These are phyloP conservation scores for Macroventuria anomochaeta DNA, from an alignment of 2,329 filamentous ascomycete genomes.

Conservation along the genomic window DNA sequence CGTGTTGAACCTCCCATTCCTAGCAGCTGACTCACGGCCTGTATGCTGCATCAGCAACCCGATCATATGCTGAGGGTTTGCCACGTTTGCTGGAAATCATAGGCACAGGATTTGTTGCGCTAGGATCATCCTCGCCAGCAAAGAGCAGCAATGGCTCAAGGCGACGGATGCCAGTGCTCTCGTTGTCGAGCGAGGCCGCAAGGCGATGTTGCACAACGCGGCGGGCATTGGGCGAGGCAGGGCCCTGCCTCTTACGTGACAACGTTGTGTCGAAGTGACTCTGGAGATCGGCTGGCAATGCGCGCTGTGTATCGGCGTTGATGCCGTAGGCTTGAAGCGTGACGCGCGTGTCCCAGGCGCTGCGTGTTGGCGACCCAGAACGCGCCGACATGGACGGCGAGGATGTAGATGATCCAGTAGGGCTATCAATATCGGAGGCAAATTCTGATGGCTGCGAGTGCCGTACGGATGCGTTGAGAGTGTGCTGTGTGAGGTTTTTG, in stretches of 20 bases:
- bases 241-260: constrained; percentile 7
- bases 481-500: not conserved
- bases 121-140: constrained; percentile 16
- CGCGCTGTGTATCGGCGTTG: constrained; percentile 1
- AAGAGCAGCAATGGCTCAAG: constrained; percentile 15
- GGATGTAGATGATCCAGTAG: not conserved
- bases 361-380: constrained; percentile 10
- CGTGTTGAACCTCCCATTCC: not conserved
- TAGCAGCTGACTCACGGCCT: too few species aligned
- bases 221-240: constrained; percentile 14
- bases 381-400: constrained; percentile 9
- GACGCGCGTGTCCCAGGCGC: constrained; percentile 10
- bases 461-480: not conserved
- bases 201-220: constrained; percentile 18
- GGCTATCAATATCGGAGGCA: not conserved
- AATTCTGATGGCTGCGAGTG: not conserved
- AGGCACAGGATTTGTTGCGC: constrained; percentile 4
- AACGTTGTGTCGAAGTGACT: constrained; percentile 11
- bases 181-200: constrained; percentile 14
- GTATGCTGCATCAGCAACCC: too few species aligned
- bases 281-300: constrained; percentile 2
- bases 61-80: too few species aligned
- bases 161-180: constrained; percentile 14
- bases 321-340: constrained; percentile 11
- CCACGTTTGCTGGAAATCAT: constrained; percentile 15